Base-by-base conservation (phyloP, 768 basidiomycete genomes). In the Terana coerulea region DNA sequence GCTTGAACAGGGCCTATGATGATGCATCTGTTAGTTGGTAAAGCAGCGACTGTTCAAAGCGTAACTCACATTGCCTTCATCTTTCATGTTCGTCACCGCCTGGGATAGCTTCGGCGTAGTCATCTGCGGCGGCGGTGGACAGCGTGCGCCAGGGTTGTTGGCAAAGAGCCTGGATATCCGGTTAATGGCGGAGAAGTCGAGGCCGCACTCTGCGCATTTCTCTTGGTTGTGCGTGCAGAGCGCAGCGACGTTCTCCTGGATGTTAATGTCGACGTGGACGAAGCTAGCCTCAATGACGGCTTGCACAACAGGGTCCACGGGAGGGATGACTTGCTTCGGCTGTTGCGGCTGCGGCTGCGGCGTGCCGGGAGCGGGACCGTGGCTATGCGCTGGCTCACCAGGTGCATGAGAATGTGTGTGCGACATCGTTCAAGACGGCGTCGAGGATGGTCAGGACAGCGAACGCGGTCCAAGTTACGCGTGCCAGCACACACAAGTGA, bases 41-140 rank as follows among this genome's bases (percentile, higher is more conserved):
- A 15, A 59, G 60, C 48, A n/a, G 46, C 30, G 5, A 12, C 6
- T 4, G 15, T 12, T 11, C 25, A 44, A 45, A 34, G 3, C 17
- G 26, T 43, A 28, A 75, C 91, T 63, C 63, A 92, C 92, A 67
- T 99, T 99, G 53, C 97, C 97, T 56, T 95, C 91, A 42, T 98
- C 95, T 65, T 98, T 98, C 4, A 86, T 84, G 41, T 76, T 72
- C 12, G 80, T 85, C 50, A 98, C 80, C 19, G 82, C 77, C 57
- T 85, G 80, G 0, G 88, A 79, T 17, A 95, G 71, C 56, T 88
- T 86, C 61, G 84, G 83, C 7, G 85, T 83, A 44, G 88, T 72
- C 42, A 93, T 75, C 55, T 83, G 86, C 25, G 83, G 79, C 3
- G 93, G 92, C 1, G 93, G 94, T 19, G 84, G 92, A 61, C 88